Base-by-base conservation (phyloP, 331 rosid species). In the Rhamnella rubrinervis region DNA sequence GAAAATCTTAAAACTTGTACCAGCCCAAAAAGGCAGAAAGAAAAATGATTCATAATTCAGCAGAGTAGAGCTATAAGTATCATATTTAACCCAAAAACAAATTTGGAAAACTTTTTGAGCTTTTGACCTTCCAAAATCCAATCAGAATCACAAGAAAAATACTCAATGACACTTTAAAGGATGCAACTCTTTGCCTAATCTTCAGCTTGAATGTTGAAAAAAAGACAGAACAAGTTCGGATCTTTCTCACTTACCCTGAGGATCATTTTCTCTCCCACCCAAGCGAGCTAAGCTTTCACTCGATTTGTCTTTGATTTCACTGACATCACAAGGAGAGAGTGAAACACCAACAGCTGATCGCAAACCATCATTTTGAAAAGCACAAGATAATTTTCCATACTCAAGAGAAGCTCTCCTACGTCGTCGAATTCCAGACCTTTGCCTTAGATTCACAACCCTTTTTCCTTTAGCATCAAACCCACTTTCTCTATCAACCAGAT, bases 381-480 rank as follows among this genome's bases (percentile, higher is more conserved):
- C 75, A 26, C 64, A 60, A 71, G 83, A 60, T 14, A 76, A 64
- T 41, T 75, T 87, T 51, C 77, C 86, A 60, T 59, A 67, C 41
- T 82, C 86, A 66, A 77, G 68, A 67, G 65, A 17, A 55, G 75
- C 66, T 74, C 79, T 88, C 84, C 86, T 81, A 59, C 83, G 66
- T 6, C 84, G 80, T 51, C 87, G 89, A 78, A 79, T 25, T 52
- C 86, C 92, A 3, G 89, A 53, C 82, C 84, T 87, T 26, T 84
- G 80, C 86, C 84, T 89, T 62, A 71, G 17, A 76, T 73, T 67
- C 70, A 81, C 17, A 60, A 58, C 20, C 84, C 73, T 77, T 79
- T 91, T 93, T 55, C 96, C 92, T 80, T 81, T 86, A 66, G 66
- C 74, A 73, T 89, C 89, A 75, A 31, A 75, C 55, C 77, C 87